Evolutionary conservation across 169 alveolate species (phyloP), one percentile per base, ranked within the genome.

Genomic region (Plasmodium billcollinsi): DNA sequence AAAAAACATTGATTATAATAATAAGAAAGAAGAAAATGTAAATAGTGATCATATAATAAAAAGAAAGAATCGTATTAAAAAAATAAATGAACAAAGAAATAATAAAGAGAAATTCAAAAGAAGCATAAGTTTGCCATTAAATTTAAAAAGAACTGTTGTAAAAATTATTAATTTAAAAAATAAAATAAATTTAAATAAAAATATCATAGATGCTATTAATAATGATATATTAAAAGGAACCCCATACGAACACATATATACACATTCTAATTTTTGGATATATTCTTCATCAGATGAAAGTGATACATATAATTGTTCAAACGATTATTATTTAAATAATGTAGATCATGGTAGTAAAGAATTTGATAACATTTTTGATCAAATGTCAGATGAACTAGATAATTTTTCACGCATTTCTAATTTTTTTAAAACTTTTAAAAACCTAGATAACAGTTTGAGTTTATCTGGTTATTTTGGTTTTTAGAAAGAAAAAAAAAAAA

Each of bases 161-260:
- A 69, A 33, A 47, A 49, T 85, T 39, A 33, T 24, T 18, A 73
- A 56, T 43, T 72, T 85, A 63, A 85, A 47, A 73, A 63, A 65
- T 33, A 85, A 85, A 47, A 85, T 85, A 85, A 72, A 47, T 45
- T 54, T 69, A 85, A 85, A 85, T 72, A 71, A 72, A 72, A 85
- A 85, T 21, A 85, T 85, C 18, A 72, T 85, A n/a, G 86, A 69
- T 21, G 91, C 75, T 29, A 85, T 85, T 58, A 72, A 85, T 69
- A 85, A 20, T 49, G 74, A 85, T 49, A 70, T 85, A 49, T 63
- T 85, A 74, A 85, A 45, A 45, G 74, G 70, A n/a, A 85, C 88
- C 12, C 88, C 91, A 18, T 85, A 85, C 58, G 91, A 85, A 24
- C 91, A 85, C 54, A 85, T 85, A 7, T 85, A 85, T 59, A 85